Conservation (phyloP, 345 rosid species). For the Passiflora organensis region DNA sequence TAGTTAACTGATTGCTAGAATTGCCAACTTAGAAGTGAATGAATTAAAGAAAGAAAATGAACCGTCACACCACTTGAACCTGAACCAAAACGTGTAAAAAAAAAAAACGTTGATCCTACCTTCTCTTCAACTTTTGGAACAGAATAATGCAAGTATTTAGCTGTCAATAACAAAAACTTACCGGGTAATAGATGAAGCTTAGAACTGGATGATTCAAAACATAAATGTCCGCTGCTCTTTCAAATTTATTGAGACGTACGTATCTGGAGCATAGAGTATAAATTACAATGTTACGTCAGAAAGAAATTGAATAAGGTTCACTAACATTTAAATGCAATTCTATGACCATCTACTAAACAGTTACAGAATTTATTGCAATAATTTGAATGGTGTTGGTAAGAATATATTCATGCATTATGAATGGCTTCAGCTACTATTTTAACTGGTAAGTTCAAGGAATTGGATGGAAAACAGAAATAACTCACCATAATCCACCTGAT, state of each 20-base stretch:
- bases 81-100: not conserved
- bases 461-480: not conserved
- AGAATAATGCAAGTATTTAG: not conserved
- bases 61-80: no score
- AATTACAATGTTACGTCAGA: not conserved
- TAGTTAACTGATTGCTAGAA: no score
- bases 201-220: conserved; percentile 80
- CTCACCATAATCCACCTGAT: conserved; percentile 85
- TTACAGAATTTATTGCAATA: not conserved
- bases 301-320: conserved; percentile 1
- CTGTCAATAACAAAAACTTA: conserved; percentile 27
- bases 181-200: conserved; percentile 78
- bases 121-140: not conserved
- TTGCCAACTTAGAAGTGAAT: no score
- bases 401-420: not conserved
- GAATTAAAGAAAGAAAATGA: not conserved
- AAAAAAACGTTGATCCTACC: not conserved
- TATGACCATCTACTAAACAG: not conserved
- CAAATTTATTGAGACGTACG: conserved; percentile 79
- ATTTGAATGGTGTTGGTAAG: not conserved
- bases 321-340: not conserved
- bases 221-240: conserved; percentile 69
- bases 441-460: not conserved
- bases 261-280: conserved; percentile 5
- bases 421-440: not conserved